These are phyloP conservation scores for Scutellaria minor DNA, from an alignment of 257 asterid genomes.

Conservation along the genomic window DNA sequence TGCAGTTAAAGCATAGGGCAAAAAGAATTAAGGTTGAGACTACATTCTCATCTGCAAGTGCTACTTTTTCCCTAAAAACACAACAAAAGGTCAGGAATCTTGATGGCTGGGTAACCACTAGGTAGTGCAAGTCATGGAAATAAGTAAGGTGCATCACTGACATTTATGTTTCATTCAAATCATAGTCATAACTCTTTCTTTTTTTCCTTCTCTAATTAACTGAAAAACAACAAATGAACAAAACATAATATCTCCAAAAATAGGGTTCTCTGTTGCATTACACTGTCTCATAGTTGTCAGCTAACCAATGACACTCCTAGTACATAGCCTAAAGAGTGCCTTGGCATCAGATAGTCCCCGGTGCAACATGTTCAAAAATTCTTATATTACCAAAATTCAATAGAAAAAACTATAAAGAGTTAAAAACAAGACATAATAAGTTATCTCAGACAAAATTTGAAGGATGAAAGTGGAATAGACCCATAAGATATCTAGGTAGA, in stretches of 20 bases:
- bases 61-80: not conserved
- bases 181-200: not conserved
- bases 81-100: not conserved
- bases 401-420: not conserved
- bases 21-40: not conserved
- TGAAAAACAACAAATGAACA: not conserved
- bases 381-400: not conserved
- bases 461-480: not conserved
- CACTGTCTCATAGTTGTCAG: not conserved
- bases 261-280: not conserved
- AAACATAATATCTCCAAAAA: not conserved
- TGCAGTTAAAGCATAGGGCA: conserved; percentile 13
- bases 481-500: not conserved
- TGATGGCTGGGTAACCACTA: not conserved
- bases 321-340: not conserved
- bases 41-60: not conserved
- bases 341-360: not conserved
- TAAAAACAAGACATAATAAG: not conserved
- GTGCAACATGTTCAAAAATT: not conserved
- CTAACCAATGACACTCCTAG: not conserved
- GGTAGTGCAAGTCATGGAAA: not conserved
- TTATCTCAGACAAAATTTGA: not conserved
- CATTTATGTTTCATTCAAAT: conserved; percentile 13
- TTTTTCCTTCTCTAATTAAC: conserved; percentile 11
- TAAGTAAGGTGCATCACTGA: too few species aligned